These are phyloP conservation scores for Pestalotiopsis sp. DNA, from an alignment of 2,329 filamentous ascomycete genomes.

Conservation along the genomic window DNA sequence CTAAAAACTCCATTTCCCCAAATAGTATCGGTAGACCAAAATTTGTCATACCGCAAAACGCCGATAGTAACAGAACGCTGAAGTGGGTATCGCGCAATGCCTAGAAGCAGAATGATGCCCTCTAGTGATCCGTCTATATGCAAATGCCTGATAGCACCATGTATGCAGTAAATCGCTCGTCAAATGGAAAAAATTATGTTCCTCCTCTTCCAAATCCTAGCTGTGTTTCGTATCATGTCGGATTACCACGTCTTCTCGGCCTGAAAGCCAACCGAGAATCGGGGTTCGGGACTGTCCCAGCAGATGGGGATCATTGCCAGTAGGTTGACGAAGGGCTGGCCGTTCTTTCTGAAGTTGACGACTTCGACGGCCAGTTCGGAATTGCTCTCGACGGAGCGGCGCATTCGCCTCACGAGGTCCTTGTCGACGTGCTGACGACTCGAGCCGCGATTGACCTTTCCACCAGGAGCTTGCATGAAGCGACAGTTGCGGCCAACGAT, in stretches of 20 bases:
- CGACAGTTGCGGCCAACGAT: constrained; percentile 81
- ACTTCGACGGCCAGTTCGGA: constrained; percentile 55
- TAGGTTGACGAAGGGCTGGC: constrained; percentile 78
- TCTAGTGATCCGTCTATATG: constrained; percentile 14
- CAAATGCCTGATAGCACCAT: constrained; percentile 21
- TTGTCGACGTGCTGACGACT: constrained; percentile 69
- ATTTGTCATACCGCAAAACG: background rate
- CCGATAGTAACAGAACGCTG: background rate
- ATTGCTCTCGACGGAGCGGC: constrained; percentile 44
- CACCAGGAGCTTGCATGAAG: constrained; percentile 78
- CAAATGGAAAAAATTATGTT: background rate
- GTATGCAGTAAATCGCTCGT: constrained; percentile 9
- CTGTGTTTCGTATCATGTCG: background rate
- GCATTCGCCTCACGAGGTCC: constrained; percentile 60
- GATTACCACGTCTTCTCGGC: constrained; percentile 49
- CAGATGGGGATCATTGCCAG: constrained; percentile 83
- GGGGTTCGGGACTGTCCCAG: constrained; percentile 65
- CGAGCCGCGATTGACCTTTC: constrained; percentile 60
- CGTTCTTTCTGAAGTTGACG: constrained; percentile 82
- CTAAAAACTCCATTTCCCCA: background rate
- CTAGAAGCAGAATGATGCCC: constrained; percentile 27
- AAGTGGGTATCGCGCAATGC: constrained; percentile 29
- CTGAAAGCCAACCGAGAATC: constrained; percentile 81
- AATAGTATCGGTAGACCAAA: background rate
- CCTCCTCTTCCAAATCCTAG: background rate